A percentile compares a stretch with the other conserved stretches of the same genome.
Conservation (phyloP, 805 yeast species). For the Zygotorulaspora sp. region DNA sequence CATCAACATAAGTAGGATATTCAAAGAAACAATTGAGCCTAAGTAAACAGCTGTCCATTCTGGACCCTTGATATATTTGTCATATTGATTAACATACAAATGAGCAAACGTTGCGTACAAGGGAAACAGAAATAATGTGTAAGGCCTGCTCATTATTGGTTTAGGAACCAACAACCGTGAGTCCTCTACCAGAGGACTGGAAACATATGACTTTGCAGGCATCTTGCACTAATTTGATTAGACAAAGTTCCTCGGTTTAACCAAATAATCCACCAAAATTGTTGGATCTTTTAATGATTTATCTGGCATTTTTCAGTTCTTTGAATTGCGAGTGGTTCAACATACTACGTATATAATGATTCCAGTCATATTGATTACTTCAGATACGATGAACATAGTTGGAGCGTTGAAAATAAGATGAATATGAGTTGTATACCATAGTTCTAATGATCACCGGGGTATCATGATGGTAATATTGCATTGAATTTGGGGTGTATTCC, state of each 20-base stretch:
- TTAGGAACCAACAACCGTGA: slow-evolving; percentile 75
- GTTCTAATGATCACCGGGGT: too few species aligned
- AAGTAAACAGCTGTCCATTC: slow-evolving; percentile 95
- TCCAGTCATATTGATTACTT: too few species aligned
- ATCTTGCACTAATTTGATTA: slow-evolving; percentile 9
- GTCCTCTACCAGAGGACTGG: slow-evolving; percentile 63
- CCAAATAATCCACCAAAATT: too few species aligned
- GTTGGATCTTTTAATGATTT: too few species aligned
- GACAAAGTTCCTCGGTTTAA: background rate
- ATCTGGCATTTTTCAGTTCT: too few species aligned
- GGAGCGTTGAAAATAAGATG: too few species aligned
- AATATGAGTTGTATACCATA: too few species aligned
- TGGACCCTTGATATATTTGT: slow-evolving; percentile 73
- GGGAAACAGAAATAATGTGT: slow-evolving; percentile 75
- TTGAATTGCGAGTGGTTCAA: too few species aligned
- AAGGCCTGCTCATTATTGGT: slow-evolving; percentile 58
- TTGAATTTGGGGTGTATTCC: too few species aligned
- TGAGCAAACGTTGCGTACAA: slow-evolving; percentile 71
- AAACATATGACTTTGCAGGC: slow-evolving; percentile 44
- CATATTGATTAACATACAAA: slow-evolving; percentile 65
- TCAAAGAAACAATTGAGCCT: slow-evolving; percentile 67
- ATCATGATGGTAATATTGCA: too few species aligned
- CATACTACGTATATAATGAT: too few species aligned
- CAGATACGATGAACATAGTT: too few species aligned
- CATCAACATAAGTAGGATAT: slow-evolving; percentile 73